Conservation (phyloP, 768 basidiomycete genomes). For the Galerina marginata region DNA sequence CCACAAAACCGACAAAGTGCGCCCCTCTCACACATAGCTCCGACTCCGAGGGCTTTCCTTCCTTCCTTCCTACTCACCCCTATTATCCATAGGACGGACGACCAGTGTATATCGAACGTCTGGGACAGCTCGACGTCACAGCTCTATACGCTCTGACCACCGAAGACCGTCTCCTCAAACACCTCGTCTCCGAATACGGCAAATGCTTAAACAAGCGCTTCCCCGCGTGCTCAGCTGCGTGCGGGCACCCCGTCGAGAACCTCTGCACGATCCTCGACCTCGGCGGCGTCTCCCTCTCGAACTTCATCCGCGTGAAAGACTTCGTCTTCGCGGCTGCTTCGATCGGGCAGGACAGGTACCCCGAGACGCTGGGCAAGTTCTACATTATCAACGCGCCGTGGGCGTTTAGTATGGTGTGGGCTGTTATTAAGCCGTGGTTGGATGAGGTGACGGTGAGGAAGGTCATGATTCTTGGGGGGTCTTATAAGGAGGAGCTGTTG, state of each 20-base stretch:
- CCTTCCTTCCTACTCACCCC: not conserved
- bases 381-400: slow-evolving; percentile 98
- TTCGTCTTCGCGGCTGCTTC: slow-evolving; percentile 78
- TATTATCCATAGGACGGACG: slow-evolving; percentile 80
- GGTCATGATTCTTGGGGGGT: slow-evolving; percentile 82
- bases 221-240: slow-evolving; percentile 72
- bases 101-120: slow-evolving; percentile 92
- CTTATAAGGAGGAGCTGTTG: slow-evolving; percentile 78
- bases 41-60: too few relatives aligned
- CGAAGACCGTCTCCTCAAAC: slow-evolving; percentile 85
- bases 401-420: slow-evolving; percentile 90
- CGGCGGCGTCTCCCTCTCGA: slow-evolving; percentile 65
- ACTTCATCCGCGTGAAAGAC: slow-evolving; percentile 92
- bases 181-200: slow-evolving; percentile 93
- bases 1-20: slow-evolving; percentile 93
- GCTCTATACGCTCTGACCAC: slow-evolving; percentile 84
- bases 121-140: slow-evolving; percentile 87
- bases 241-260: slow-evolving; percentile 92
- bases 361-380: slow-evolving; percentile 96
- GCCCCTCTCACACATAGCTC: not conserved
- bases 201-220: slow-evolving; percentile 80
- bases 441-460: slow-evolving; percentile 95
- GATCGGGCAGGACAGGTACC: slow-evolving; percentile 92
- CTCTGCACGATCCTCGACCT: slow-evolving; percentile 98
- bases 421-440: slow-evolving; percentile 91